These are phyloP conservation scores for Wickerhamomyces hampshirensis DNA, from an alignment of 805 yeast genomes.

Conservation along the genomic window DNA sequence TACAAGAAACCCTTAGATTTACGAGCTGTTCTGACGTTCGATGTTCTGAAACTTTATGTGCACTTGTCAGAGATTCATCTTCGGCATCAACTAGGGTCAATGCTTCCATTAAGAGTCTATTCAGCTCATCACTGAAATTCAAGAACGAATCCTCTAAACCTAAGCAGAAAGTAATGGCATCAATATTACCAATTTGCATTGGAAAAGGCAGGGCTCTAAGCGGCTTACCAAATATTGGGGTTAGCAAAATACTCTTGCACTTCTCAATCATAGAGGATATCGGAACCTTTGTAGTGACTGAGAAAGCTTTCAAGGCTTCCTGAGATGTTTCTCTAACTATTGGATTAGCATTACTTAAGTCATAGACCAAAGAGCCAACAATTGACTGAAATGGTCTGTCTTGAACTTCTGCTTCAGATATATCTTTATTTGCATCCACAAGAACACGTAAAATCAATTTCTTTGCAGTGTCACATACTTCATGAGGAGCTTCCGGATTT, in stretches of 20 bases:
- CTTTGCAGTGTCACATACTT: slow-evolving; percentile 69
- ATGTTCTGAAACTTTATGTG: slow-evolving; percentile 80
- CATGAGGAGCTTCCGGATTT: slow-evolving; percentile 80
- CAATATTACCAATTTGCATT: slow-evolving; percentile 97
- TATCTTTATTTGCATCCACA: slow-evolving; percentile 56
- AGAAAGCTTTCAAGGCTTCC: slow-evolving; percentile 56
- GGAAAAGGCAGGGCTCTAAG: slow-evolving; percentile 95
- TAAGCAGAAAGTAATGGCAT: slow-evolving; percentile 91
- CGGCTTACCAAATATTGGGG: slow-evolving; percentile 97
- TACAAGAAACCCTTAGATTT: slow-evolving; percentile 85
- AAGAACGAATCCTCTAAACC: slow-evolving; percentile 76
- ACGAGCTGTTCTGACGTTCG: slow-evolving; percentile 85
- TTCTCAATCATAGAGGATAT: slow-evolving; percentile 74
- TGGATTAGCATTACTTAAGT: slow-evolving; percentile 82
- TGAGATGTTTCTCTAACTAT: slow-evolving; percentile 82
- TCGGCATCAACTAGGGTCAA: slow-evolving; percentile 95
- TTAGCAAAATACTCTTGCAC: slow-evolving; percentile 74
- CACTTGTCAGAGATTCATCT: slow-evolving; percentile 88
- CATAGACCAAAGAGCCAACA: slow-evolving; percentile 87
- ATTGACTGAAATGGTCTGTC: slow-evolving; percentile 75
- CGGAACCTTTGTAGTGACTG: slow-evolving; percentile 66
- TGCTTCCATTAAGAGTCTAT: slow-evolving; percentile 82
- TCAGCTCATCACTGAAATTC: slow-evolving; percentile 84
- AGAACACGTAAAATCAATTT: slow-evolving; percentile 60
- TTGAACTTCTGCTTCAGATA: slow-evolving; percentile 55